Conservation (phyloP, 768 basidiomycete species). For the Jaapia argillacea region DNA sequence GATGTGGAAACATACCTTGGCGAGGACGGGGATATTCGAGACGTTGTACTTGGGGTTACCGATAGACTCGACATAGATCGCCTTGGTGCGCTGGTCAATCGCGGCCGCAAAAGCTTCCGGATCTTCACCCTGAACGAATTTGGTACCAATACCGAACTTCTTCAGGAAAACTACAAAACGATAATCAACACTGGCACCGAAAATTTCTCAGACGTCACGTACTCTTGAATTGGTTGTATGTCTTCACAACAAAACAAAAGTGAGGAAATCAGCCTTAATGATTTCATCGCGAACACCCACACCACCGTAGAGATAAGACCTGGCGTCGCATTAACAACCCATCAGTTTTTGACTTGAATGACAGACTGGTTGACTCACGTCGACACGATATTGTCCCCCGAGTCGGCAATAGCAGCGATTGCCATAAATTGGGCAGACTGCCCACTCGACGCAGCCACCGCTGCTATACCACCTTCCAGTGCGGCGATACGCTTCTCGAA, state of each 20-base stretch:
- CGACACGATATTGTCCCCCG: constrained; percentile 74
- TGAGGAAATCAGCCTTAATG: neutral
- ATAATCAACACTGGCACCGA: neutral
- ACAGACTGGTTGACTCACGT: no score
- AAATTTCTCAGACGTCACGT: neutral
- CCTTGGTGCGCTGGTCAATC: constrained; percentile 74
- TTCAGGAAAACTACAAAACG: constrained; percentile 45
- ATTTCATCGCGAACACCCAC: constrained; percentile 33
- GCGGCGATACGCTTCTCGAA: constrained; percentile 75
- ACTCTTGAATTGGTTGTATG: constrained; percentile 70
- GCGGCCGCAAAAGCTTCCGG: constrained; percentile 52
- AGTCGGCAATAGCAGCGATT: constrained; percentile 44
- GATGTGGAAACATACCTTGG: constrained; percentile 37
- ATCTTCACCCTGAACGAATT: constrained; percentile 48
- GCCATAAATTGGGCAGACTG: constrained; percentile 74
- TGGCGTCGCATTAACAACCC: constrained; percentile 11
- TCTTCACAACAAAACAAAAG: constrained; percentile 27
- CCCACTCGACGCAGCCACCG: constrained; percentile 65
- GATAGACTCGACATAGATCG: constrained; percentile 66
- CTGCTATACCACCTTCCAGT: constrained; percentile 72
- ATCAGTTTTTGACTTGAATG: no score
- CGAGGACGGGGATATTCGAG: constrained; percentile 55
- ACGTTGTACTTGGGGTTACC: constrained; percentile 73
- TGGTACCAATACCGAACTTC: constrained; percentile 53
- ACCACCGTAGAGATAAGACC: constrained; percentile 60